Evolutionary conservation across 768 basidiomycete genomes (phyloP), one percentile per base, ranked within the genome.

Genomic region (Terana coerulea): DNA sequence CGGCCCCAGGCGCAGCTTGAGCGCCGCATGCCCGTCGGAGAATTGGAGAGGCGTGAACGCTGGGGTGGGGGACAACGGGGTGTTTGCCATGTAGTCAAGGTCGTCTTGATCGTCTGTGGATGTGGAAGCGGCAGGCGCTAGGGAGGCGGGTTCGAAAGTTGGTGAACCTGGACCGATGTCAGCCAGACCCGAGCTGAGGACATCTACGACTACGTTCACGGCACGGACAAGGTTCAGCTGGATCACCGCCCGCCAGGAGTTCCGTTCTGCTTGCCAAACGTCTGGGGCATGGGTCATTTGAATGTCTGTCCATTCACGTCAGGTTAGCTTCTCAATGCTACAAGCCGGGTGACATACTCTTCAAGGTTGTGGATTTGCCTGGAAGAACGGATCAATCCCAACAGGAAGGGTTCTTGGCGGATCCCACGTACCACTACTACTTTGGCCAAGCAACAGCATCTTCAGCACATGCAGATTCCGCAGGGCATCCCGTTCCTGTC

Each of bases 201-300:
- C 74, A 45, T 78, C 75, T 51, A 88, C 76, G 51, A 91, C 81
- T 51, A 71, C 70, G 35, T 80, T 82, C 56, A 89, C 77, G 31
- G 85, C 83, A 45, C 79, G 82, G 29, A 91, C 80, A 56, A 91
- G 76, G 66, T 91, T 91, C 49, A 91, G 82, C 54, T 88, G 88
- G 15, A 91, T 78, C 50, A 91, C 83, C 0, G 81, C 72, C 19
- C 85, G 80, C 89, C 89, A 91, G 37, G 84, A 81, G 17, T 75
- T 69, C 24, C 88, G 83, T 61, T 91, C 89, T 41, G 72, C 71
- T 47, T 73, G 73, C 85, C 86, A 90, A 54, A 79, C 79, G 1
- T 75, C 71, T 24, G 68, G 72, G 4, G 83, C 79, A 61, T 81
- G 88, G 34, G 76, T 76, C 74, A 88, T 80, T 49, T 84, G 85